A percentile compares a stretch with the other conserved stretches of the same genome.
These are phyloP conservation scores for Phytomonas sp. DNA, from an alignment of 208 protist species.

Conservation along the genomic window DNA sequence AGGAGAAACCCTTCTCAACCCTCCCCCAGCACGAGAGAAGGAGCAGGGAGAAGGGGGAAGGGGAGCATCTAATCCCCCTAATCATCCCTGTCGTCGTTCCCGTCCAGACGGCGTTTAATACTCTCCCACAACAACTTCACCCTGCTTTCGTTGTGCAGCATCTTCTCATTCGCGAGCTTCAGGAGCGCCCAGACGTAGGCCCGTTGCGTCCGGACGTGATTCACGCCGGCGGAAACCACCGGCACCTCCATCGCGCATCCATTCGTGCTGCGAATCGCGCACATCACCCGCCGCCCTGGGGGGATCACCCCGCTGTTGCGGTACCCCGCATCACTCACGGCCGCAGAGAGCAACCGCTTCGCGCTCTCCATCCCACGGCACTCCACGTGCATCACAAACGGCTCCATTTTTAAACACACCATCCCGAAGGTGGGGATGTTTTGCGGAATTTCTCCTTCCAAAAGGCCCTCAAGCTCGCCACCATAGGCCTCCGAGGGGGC, in stretches of 20 bases:
- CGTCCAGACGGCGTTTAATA: conserved; percentile 18
- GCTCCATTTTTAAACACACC: conserved; percentile 78
- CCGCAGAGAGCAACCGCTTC: conserved; percentile 57
- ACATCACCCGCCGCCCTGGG: conserved; percentile 73
- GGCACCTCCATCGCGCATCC: conserved; percentile 74
- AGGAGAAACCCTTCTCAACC: not conserved
- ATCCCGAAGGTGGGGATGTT: conserved; percentile 33
- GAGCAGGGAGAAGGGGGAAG: too few relatives aligned
- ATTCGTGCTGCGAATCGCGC: conserved; percentile 57
- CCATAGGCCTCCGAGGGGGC: conserved; percentile 3
- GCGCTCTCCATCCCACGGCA: conserved; percentile 74
- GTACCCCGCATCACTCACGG: conserved; percentile 62
- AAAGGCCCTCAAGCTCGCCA: conserved; percentile 55
- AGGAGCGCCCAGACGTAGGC: conserved; percentile 65
- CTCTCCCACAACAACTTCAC: conserved; percentile 30
- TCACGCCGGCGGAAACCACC: conserved; percentile 57
- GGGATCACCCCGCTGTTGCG: conserved; percentile 82
- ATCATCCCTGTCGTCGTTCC: not conserved
- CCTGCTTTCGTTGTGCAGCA: conserved; percentile 57
- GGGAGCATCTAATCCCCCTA: not conserved
- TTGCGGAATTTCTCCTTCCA: conserved; percentile 10
- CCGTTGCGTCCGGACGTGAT: conserved; percentile 44
- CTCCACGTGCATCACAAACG: conserved; percentile 84
- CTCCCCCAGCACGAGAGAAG: not conserved
- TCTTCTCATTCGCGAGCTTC: conserved; percentile 68